A percentile compares a stretch with the other conserved stretches of the same genome.
Evolutionary conservation across 129 eudicot genomes (phyloP).

Genomic region (carrot (Daucus carota)): DNA sequence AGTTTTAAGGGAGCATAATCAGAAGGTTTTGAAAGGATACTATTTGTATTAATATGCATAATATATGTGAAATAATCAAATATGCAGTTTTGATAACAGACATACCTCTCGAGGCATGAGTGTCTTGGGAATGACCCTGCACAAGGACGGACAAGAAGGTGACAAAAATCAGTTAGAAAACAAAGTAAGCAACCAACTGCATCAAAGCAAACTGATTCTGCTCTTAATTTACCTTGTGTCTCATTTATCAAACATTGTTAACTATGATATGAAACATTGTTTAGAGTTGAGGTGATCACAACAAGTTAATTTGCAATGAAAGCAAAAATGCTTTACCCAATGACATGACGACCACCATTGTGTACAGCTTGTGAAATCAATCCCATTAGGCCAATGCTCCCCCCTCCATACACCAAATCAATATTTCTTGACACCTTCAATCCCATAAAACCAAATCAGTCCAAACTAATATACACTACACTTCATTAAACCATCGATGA

Average conservation of each 20-base stretch:
- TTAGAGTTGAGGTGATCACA: background rate
- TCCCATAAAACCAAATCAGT: constrained; percentile 17
- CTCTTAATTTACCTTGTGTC: constrained; percentile 13
- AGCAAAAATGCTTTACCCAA: constrained; percentile 50
- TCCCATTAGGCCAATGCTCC: constrained; percentile 98
- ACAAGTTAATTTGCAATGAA: background rate
- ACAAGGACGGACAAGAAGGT: constrained; percentile 74
- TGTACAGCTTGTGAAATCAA: constrained; percentile 96
- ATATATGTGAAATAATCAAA: background rate
- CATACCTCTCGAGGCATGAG: constrained; percentile 99
- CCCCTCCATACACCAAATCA: constrained; percentile 98
- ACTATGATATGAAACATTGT: background rate
- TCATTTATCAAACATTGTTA: constrained; percentile 9
- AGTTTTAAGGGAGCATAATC: constrained; percentile 18
- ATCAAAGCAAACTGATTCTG: constrained; percentile 22
- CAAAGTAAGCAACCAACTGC: background rate
- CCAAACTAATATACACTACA: background rate
- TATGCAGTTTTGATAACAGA: constrained; percentile 25
- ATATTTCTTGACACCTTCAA: constrained; percentile 88
- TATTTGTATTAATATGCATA: background rate
- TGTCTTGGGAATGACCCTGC: constrained; percentile 98
- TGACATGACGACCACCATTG: constrained; percentile 96
- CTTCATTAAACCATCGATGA: background rate
- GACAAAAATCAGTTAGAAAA: constrained; percentile 56
- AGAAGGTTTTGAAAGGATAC: background rate